phyloP scores from a whole-genome alignment of 805 yeast genomes.

The Jamesozyma rosinii region DNA sequence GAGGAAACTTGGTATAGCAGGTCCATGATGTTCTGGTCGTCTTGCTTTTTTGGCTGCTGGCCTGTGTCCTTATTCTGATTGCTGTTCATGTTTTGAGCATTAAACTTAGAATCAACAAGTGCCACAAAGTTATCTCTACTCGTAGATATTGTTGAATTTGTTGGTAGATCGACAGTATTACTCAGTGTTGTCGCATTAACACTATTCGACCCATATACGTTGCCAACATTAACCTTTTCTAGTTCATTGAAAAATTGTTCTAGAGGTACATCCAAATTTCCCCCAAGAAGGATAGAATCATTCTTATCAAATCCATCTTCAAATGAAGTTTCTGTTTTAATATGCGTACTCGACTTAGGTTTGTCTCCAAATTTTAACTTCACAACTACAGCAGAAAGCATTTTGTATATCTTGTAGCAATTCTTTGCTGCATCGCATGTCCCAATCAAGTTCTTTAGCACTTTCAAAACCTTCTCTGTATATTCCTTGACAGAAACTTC shows the following conservation, averaged over 20 bases:
- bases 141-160: background rate
- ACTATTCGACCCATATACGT: background rate
- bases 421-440: slow-evolving; percentile 71
- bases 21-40: slow-evolving; percentile 43
- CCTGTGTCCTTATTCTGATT: background rate
- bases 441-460: slow-evolving; percentile 52
- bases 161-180: background rate
- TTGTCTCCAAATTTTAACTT: slow-evolving; percentile 38
- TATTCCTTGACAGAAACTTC: slow-evolving; percentile 43
- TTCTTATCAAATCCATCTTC: background rate
- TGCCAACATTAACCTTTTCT: slow-evolving; percentile 22
- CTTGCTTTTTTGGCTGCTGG: background rate
- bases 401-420: slow-evolving; percentile 64
- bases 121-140: background rate
- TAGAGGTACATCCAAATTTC: slow-evolving; percentile 20
- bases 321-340: background rate
- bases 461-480: slow-evolving; percentile 42
- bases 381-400: slow-evolving; percentile 61
- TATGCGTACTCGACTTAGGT: background rate
- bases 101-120: background rate
- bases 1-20: slow-evolving; percentile 54
- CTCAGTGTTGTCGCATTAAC: background rate
- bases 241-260: slow-evolving; percentile 43
- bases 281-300: background rate
- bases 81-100: background rate